Conservation (phyloP, 305 asterid genomes). For the Fraxinus angustifolia region DNA sequence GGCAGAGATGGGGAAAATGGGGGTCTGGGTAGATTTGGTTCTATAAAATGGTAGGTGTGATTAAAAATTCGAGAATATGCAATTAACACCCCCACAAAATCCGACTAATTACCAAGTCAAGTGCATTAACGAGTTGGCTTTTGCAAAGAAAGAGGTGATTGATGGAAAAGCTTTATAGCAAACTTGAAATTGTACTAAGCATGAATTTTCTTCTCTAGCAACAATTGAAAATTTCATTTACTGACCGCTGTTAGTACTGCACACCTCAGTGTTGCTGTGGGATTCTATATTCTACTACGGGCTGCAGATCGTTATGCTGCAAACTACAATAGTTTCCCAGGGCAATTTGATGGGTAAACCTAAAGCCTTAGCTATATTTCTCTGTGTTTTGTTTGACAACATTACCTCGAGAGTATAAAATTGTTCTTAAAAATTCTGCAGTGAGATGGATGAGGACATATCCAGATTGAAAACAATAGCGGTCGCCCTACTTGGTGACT, state of each 20-base stretch:
- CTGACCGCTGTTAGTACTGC: slow-evolving; percentile 16
- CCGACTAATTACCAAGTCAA: neutral
- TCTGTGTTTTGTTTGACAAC: neutral
- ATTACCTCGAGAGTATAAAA: slow-evolving; percentile 11
- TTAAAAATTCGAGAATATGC: neutral
- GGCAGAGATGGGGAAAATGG: neutral
- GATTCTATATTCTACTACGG: slow-evolving; percentile 83
- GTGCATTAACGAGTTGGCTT: neutral
- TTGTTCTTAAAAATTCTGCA: slow-evolving; percentile 30
- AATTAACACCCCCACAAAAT: neutral
- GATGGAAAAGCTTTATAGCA: neutral
- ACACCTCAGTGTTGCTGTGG: slow-evolving; percentile 64
- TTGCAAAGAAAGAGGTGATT: neutral
- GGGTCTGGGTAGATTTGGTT: neutral
- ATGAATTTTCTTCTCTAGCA: neutral
- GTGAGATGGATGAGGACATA: slow-evolving; percentile 93
- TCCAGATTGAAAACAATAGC: slow-evolving; percentile 85
- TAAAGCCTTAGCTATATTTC: slow-evolving; percentile 10
- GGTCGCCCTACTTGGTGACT: slow-evolving; percentile 60
- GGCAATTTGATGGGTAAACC: slow-evolving; percentile 82
- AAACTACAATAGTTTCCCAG: slow-evolving; percentile 76
- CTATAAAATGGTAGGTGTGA: neutral
- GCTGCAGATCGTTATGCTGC: slow-evolving; percentile 90
- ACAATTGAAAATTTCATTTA: neutral
- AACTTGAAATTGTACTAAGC: neutral